Evolutionary conservation across 768 basidiomycete genomes (phyloP), one percentile per base, ranked within the genome.

Genomic region (Lactifluus piperatus): DNA sequence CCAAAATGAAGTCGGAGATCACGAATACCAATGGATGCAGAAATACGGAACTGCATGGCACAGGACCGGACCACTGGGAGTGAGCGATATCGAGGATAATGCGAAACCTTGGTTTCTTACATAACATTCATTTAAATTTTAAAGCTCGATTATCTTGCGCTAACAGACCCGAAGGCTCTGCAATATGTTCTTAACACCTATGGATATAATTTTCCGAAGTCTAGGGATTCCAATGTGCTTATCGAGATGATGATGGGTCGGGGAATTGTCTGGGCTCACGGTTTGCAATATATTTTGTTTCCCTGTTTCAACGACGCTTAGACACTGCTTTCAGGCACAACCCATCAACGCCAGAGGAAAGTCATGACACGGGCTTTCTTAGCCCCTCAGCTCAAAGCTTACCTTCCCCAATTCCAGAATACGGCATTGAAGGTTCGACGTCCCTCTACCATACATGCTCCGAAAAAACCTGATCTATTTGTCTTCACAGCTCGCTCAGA

Each of bases 111-210:
- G 26, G 36, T 24, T 10, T n/a, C 57, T 56, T 32, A 56, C 27
- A 24, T 56, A 4, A 65, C 60, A 56, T 57, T 3, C 24, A 9
- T 16, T 24, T 16, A 20, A 41, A 52, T n/a, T n/a, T n/a, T n/a
- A n/a, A n/a, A n/a, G 47, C 10, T 11, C 18, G 48, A 53, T 32
- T 11, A 22, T 32, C 51, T 59, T 29, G 53, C 49, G 9, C 14
- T 57, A n/a, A 34, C 10, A 29, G 59, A 39, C 20, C 43, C 55
- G 4, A 51, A 70, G 64, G 70, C 70, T 3, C 53, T 70, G 3
- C 70, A 70, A 62, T 66, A 70, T 59, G 60, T 71, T 46, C 65
- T 67, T 18, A 67, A 71, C 49, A 67, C 64, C 29, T 69, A 68
- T 2, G 69, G 70, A 22, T 71, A 70, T 50, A 64, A 65, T 50